These are phyloP conservation scores for Orychophragmus violaceus DNA, from an alignment of 345 rosid species.

Conservation along the genomic window DNA sequence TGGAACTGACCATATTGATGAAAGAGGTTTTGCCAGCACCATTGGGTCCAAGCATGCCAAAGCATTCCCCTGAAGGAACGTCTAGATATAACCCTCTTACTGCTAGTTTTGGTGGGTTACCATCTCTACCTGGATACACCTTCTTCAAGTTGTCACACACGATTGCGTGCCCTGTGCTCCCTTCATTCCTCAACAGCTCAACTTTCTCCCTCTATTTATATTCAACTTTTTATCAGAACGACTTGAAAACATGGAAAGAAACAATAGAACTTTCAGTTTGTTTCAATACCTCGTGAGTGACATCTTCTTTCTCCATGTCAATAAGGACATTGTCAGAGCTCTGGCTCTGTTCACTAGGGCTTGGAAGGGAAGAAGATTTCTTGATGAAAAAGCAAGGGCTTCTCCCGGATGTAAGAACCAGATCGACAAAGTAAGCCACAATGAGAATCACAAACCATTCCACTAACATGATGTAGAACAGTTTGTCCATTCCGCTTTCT, in stretches of 20 bases:
- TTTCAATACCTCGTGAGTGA: slow-evolving; percentile 40
- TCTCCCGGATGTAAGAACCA: slow-evolving; percentile 41
- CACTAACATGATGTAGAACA: slow-evolving; percentile 53
- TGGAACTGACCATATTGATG: slow-evolving; percentile 69
- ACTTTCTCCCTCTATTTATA: slow-evolving; percentile 66
- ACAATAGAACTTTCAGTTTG: neutral
- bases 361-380: slow-evolving; percentile 34
- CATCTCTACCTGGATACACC: slow-evolving; percentile 86
- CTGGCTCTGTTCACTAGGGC: slow-evolving; percentile 48
- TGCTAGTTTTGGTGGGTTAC: slow-evolving; percentile 77
- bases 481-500: slow-evolving; percentile 59
- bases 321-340: slow-evolving; percentile 54
- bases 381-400: slow-evolving; percentile 45
- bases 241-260: neutral
- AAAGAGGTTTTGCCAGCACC: slow-evolving; percentile 97
- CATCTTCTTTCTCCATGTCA: slow-evolving; percentile 77
- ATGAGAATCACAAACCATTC: slow-evolving; percentile 70
- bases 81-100: slow-evolving; percentile 88
- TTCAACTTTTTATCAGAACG: neutral
- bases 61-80: slow-evolving; percentile 82
- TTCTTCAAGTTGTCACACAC: slow-evolving; percentile 68
- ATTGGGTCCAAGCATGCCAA: slow-evolving; percentile 97
- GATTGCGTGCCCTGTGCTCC: slow-evolving; percentile 50
- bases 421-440: slow-evolving; percentile 56
- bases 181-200: slow-evolving; percentile 52